A percentile compares a stretch with the other conserved stretches of the same genome.
These are phyloP conservation scores for Tricholoma sp. DNA, from an alignment of 768 basidiomycete species.

Conservation along the genomic window DNA sequence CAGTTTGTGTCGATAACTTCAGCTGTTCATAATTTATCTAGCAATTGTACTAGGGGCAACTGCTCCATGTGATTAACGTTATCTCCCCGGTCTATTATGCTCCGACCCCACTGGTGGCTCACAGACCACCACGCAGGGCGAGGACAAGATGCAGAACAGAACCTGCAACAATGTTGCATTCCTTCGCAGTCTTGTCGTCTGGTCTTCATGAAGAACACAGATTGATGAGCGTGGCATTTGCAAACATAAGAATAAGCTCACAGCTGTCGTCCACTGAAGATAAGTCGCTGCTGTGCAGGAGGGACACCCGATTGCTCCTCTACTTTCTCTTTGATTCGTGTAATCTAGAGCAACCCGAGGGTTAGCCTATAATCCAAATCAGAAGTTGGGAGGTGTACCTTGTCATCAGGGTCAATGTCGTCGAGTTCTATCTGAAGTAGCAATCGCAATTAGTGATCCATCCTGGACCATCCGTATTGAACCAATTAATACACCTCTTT, in stretches of 20 bases:
- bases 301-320: slow-evolving; percentile 99
- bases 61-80: slow-evolving; percentile 3
- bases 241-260: slow-evolving; percentile 24
- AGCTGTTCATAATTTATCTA: slow-evolving; percentile 2
- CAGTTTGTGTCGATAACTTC: background rate
- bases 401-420: slow-evolving; percentile 88
- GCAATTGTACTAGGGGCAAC: background rate
- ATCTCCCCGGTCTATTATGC: slow-evolving; percentile 5
- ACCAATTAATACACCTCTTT: slow-evolving; percentile 67
- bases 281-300: slow-evolving; percentile 91
- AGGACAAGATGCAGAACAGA: slow-evolving; percentile 92
- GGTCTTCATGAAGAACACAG: slow-evolving; percentile 43
- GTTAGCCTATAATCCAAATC: background rate
- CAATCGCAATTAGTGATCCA: background rate
- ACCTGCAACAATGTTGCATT: slow-evolving; percentile 80
- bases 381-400: slow-evolving; percentile 40
- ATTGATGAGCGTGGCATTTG: background rate
- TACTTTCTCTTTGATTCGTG: slow-evolving; percentile 94
- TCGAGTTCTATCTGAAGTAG: slow-evolving; percentile 81
- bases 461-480: background rate
- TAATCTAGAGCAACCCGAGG: slow-evolving; percentile 51
- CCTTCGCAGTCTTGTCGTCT: slow-evolving; percentile 87
- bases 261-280: slow-evolving; percentile 92
- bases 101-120: slow-evolving; percentile 16
- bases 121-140: slow-evolving; percentile 86